phyloP scores from a whole-genome alignment of 495 filamentous ascomycete genomes.

The Talaromyces borbonicus region DNA sequence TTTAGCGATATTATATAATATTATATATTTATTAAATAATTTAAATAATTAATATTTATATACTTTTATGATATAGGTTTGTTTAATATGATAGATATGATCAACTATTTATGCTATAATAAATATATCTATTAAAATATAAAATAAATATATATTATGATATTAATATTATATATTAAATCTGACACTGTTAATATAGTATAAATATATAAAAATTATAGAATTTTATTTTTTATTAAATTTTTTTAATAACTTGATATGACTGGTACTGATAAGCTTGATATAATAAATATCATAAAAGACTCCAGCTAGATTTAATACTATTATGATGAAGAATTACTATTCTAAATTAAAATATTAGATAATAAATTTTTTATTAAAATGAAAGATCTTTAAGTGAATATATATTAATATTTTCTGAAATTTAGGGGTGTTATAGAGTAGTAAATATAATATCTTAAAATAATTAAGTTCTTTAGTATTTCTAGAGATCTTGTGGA shows the following conservation, averaged over 20 bases:
- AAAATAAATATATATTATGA: not conserved
- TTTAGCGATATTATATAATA: too few species aligned
- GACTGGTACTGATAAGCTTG: not conserved
- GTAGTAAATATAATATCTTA: not conserved
- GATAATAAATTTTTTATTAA: too few species aligned
- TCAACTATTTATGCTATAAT: not conserved
- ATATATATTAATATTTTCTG: not conserved
- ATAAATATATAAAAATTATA: not conserved
- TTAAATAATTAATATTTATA: too few species aligned
- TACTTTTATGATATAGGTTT: too few species aligned
- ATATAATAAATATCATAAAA: not conserved
- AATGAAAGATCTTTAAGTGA: not conserved
- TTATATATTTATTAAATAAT: too few species aligned
- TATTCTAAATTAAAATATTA: too few species aligned
- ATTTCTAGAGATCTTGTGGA: too few species aligned
- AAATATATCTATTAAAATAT: not conserved
- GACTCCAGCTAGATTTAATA: not conserved
- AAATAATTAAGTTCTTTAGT: too few species aligned
- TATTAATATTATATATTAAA: not conserved
- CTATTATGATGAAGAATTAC: not conserved
- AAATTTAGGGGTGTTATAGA: not conserved
- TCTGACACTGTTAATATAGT: not conserved
- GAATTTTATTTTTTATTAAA: not conserved
- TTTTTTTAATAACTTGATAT: too few species aligned
- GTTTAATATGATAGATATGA: too few species aligned